A percentile compares a stretch with the other conserved stretches of the same genome.
phyloP scores from a whole-genome alignment of 306 rosid genomes.

The Trichosanthes cucumerina region DNA sequence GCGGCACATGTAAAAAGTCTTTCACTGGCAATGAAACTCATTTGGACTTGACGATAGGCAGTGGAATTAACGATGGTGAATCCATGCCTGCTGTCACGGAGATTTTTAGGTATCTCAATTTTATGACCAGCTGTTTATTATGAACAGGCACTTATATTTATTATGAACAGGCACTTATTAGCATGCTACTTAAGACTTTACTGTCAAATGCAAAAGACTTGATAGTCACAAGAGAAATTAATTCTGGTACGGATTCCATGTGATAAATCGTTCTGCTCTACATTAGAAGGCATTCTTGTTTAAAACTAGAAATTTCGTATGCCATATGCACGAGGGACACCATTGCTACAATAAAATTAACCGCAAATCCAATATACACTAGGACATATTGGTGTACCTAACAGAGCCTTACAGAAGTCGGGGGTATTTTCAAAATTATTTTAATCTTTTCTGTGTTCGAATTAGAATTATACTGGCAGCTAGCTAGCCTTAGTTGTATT shows the following conservation, averaged over 20 bases:
- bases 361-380: neutral
- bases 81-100: constrained; percentile 66
- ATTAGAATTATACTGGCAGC: neutral
- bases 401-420: neutral
- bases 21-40: constrained; percentile 53
- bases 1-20: constrained; percentile 66
- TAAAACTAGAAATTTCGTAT: neutral
- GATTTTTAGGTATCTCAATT: constrained; percentile 55
- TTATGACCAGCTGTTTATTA: neutral
- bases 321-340: neutral
- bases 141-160: no score
- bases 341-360: neutral
- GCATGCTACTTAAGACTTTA: neutral
- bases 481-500: neutral
- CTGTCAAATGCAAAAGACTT: neutral
- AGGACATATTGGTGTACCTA: neutral
- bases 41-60: constrained; percentile 47
- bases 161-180: neutral
- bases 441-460: neutral
- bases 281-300: neutral
- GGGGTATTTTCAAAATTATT: neutral
- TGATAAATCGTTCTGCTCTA: neutral
- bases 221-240: neutral
- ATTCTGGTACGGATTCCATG: neutral
- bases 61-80: constrained; percentile 48